Evolutionary conservation across 2,329 filamentous ascomycete genomes (phyloP).

Genomic region (Cytospora chrysosperma): DNA sequence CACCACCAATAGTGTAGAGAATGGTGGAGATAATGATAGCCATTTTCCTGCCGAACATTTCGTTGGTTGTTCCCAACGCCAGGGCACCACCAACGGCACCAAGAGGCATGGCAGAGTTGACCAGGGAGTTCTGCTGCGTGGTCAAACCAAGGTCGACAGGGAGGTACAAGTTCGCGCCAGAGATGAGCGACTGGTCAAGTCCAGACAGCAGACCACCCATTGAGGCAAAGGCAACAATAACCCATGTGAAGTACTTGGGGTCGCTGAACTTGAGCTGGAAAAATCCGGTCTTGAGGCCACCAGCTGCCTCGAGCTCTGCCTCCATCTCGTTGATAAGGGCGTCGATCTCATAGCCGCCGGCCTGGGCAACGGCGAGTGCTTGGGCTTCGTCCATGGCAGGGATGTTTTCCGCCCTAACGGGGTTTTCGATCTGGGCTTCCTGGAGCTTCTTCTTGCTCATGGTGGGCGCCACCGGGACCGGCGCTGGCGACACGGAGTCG

Average conservation of each 20-base stretch:
- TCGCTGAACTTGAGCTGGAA: slow-evolving; percentile 60
- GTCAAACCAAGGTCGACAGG: slow-evolving; percentile 57
- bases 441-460: slow-evolving; percentile 23
- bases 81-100: slow-evolving; percentile 70
- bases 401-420: slow-evolving; percentile 22
- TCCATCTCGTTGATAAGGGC: slow-evolving; percentile 43
- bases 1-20: slow-evolving; percentile 69
- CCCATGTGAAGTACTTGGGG: slow-evolving; percentile 64
- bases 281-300: slow-evolving; percentile 36
- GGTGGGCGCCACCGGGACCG: slow-evolving; percentile 17
- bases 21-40: slow-evolving; percentile 69
- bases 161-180: slow-evolving; percentile 67
- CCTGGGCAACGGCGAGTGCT: slow-evolving; percentile 38
- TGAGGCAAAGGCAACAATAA: slow-evolving; percentile 69
- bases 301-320: slow-evolving; percentile 36
- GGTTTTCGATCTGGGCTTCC: slow-evolving; percentile 30
- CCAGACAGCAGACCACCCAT: slow-evolving; percentile 73
- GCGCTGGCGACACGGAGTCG: slow-evolving; percentile 18
- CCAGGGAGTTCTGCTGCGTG: slow-evolving; percentile 59
- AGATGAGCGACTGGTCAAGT: slow-evolving; percentile 71
- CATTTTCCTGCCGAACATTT: slow-evolving; percentile 64
- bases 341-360: slow-evolving; percentile 38
- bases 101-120: slow-evolving; percentile 70
- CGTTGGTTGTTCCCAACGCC: slow-evolving; percentile 65
- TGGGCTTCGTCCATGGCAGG: slow-evolving; percentile 32